Evolutionary conservation across 257 asterid species (phyloP), one percentile per base, ranked within the genome.

Genomic region (Solanum sparsipilum): DNA sequence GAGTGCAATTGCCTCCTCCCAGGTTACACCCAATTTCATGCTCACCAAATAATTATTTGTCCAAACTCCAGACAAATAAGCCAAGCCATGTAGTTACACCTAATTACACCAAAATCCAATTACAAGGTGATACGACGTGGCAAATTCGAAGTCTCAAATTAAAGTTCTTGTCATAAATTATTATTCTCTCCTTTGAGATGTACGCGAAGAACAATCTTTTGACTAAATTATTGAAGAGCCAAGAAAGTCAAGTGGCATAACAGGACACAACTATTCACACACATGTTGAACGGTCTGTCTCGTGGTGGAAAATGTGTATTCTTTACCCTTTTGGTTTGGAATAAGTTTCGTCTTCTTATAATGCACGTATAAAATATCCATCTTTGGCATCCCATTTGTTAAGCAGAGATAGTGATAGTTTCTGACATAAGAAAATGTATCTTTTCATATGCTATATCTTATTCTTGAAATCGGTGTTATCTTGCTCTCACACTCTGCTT

Each of bases 401-500:
- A 44, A 74, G 67, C 67, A 25, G 27, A 27, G 39, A 46, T 8
- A 0, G 65, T 44, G 85, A 27, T 27, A 79, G 4, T 79, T 44
- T 79, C 25, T 25, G 36, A 79, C 9, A 79, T 44, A 79, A 41
- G 63, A 78, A 79, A 41, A 44, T 41, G 4, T 44, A 15, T 44
- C 0, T 41, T 41, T 15, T 36, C 9, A 15, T 79, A 29, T 79
- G 39, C 1, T 23, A 36, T 21, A 76, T 76, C 84, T n/a, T 39
- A 76, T 38, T 76, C 84, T 38, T 76, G 35, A 39, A 31, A 44
- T 39, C 20, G 5, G 85, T 27, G 38, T 79, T 44, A 9, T 79
- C n/a, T 79, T 44, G 34, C 67, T 82, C 70, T 71, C 87, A 92
- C 68, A 86, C 78, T 83, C 67, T 86, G 52, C 68, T 87, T 90